Evolutionary conservation across 495 filamentous ascomycete species (phyloP), one percentile per base, ranked within the genome.

Genomic region (Aspergillus kassunensis): DNA sequence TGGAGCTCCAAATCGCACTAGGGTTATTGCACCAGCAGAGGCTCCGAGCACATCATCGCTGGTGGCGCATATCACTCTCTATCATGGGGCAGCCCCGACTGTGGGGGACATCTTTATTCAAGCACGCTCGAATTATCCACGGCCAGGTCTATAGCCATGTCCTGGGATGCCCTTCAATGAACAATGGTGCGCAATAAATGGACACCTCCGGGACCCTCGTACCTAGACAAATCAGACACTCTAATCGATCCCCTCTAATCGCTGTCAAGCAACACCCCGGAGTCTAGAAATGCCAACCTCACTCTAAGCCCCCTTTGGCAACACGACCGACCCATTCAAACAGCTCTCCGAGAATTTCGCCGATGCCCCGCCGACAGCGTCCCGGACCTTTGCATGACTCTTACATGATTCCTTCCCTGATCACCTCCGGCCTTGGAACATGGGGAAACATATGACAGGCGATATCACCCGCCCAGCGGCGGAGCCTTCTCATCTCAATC

Each of bases 11-110:
- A 44, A 24, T 5, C 7, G 21, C 43, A 34, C 51, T 53, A 54
- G 34, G 20, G 19, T 12, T 20, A 59, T 62, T 43, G 56, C 60
- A 59, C 51, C 42, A 62, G 20, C 33, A 24, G 11, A 24, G 36
- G 36, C 36, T 41, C 51, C 53, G 56, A 62, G 60, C 60, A 62
- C 60, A 54, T 59, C 60, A 62, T 62, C 51, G 55, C 50, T 18
- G 48, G 29, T 40, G 25, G 29, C 30, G 48, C 44, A 36, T 12
- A 15, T 27, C 44, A 35, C 4, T 27, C 9, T 27, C 24, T 23
- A 23, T 40, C n/a, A n/a, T n/a, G n/a, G n/a, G n/a, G n/a, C n/a
- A n/a, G n/a, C n/a, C n/a, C n/a, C n/a, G n/a, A n/a, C n/a, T n/a
- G n/a, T n/a, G n/a, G n/a, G n/a, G n/a, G n/a, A n/a, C n/a, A n/a